Base-by-base conservation (phyloP, 1,284 basidiomycete species). In the Moesziomyces sp. region DNA sequence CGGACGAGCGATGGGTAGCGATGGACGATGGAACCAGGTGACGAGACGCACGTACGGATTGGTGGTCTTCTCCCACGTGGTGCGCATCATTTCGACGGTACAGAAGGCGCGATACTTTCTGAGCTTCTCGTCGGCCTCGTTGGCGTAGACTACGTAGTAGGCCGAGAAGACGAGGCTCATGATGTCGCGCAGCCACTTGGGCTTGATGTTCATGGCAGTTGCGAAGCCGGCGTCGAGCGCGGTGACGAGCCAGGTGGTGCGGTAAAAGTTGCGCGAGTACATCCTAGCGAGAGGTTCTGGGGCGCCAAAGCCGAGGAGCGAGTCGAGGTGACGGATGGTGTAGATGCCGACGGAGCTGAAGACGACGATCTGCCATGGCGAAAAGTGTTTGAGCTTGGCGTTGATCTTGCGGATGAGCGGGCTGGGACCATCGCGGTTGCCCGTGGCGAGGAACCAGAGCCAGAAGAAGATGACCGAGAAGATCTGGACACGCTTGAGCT, bases 141-240 rank as follows among this genome's bases (percentile, higher is more conserved):
- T 91, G 23, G 94, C 92, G 82, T 92, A 97, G 24, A 97, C 84
- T n/a, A 97, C 90, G 84, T 98, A 99, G 86, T 98, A 98, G 1
- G 88, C 86, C 0, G 92, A 91, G 83, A 97, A 96, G 33, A 94
- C 73, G 35, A 65, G 63, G 65, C 65, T 82, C 82, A 65, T 75
- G 10, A 97, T 86, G 83, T 98, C 94, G 72, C 91, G 88, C 11
- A 97, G 85, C 93, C 93, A 97, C 82, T 92, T 93, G 0, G 93
- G 92, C n/a, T 90, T 89, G 70, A 99, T 92, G 3, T 89, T 87
- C 91, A 96, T 94, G 10, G 96, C 94, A 0, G 94, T 94, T 0
- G 95, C 93, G 81, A 98, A 98, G 1, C 95, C 96, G 0, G 95
- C 94, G 83, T 99, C 96, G n/a, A 98, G 87, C 0, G 94, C 95